Evolutionary conservation across 306 rosid genomes (phyloP), one percentile per base, ranked within the genome.

Genomic region (Coriaria nepalensis): DNA sequence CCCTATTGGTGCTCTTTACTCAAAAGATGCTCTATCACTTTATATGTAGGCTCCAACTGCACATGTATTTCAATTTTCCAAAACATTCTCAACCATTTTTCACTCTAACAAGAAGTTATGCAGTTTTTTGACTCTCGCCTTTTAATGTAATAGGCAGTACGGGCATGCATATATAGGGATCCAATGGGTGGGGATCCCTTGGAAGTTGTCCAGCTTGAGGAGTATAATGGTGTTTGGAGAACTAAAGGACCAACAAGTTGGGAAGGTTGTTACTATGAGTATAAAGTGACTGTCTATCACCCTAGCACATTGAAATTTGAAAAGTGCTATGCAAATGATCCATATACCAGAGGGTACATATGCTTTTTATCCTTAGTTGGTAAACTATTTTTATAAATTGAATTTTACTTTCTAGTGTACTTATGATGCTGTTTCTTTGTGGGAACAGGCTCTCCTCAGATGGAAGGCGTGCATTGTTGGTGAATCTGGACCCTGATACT

Each of bases 41-140:
- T 58, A 73, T 70, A 80, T 90, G 14, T 90, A 94, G 95, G 95
- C 98, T 2, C 98, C 98, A 52, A 90, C 95, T 43, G 93, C 98
- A 40, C 95, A 77, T 63, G 95, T 84, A 81, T 69, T 33, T 40
- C 50, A 47, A 45, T 61, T 43, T 62, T 12, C 52, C 13, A 9
- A 6, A 47, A 45, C 10, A 29, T 5, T 7, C 29, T 40, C 55
- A 14, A 55, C 14, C 36, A 37, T 57, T 29, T 36, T 43, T 49
- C 41, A 39, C n/a, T 54, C 53, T 46, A 20, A 45, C 36, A 20
- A 20, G 1, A 40, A 47, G 50, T 59, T 37, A 12, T 42, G 42
- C 29, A 50, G 29, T 52, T 12, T 11, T 51, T 49, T 47, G 34
- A 6, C 37, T 42, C 20, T 10, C 9, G 35, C 53, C 35, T 50